Evolutionary conservation across 2,329 filamentous ascomycete genomes (phyloP).

Genomic region (Claviceps sp.): DNA sequence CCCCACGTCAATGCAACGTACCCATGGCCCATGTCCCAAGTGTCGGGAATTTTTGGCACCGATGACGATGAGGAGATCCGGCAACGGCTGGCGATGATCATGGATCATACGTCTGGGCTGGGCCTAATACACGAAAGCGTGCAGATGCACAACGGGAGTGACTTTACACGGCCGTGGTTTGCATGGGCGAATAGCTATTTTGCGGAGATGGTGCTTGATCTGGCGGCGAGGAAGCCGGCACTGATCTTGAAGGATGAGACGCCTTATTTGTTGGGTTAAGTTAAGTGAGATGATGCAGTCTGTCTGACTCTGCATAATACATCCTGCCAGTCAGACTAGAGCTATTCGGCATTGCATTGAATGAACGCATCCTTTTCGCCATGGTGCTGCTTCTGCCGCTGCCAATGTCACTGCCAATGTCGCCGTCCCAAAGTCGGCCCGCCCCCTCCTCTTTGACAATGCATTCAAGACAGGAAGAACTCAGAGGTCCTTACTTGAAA

Average conservation of each 20-base stretch:
- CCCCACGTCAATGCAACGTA: slow-evolving; percentile 47
- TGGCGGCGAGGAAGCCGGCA: slow-evolving; percentile 71
- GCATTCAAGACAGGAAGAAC: too few species aligned
- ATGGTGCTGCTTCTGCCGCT: too few species aligned
- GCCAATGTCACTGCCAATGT: too few species aligned
- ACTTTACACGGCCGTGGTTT: slow-evolving; percentile 33
- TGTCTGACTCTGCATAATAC: too few species aligned
- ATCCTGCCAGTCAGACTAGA: too few species aligned
- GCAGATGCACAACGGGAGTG: slow-evolving; percentile 24
- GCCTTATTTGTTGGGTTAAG: neutral
- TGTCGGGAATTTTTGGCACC: slow-evolving; percentile 38
- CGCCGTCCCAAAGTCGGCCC: too few species aligned
- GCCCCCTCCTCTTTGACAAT: too few species aligned
- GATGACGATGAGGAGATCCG: slow-evolving; percentile 22
- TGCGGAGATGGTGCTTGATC: slow-evolving; percentile 44
- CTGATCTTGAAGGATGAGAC: slow-evolving; percentile 34
- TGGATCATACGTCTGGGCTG: slow-evolving; percentile 25
- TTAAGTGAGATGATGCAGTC: neutral
- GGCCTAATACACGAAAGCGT: slow-evolving; percentile 38
- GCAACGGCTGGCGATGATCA: slow-evolving; percentile 22
- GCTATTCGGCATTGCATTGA: too few species aligned
- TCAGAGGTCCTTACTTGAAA: too few species aligned
- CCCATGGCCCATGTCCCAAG: slow-evolving; percentile 44
- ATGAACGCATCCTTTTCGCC: too few species aligned
- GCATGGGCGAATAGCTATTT: slow-evolving; percentile 30